Evolutionary conservation across 805 yeast genomes (phyloP).

Genomic region (Cyberlindnera mycetangii): DNA sequence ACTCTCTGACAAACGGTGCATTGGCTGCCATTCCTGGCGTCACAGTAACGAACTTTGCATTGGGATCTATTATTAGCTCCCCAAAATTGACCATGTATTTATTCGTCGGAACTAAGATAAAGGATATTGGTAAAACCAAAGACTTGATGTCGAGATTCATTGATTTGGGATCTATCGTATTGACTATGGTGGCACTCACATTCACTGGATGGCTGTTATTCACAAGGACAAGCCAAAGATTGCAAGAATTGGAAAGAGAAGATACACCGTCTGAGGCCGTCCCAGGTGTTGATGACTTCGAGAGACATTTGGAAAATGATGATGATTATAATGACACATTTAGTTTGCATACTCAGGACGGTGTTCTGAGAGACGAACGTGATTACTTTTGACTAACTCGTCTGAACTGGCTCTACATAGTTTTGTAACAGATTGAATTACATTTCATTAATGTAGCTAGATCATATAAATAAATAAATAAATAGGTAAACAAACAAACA

Average conservation of each 20-base stretch:
- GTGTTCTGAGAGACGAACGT: constrained; percentile 1
- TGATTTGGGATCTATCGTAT: constrained; percentile 56
- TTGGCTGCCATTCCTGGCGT: constrained; percentile 84
- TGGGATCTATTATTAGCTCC: constrained; percentile 72
- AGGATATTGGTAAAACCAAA: constrained; percentile 59
- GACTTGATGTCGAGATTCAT: constrained; percentile 50
- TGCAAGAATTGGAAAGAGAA: constrained; percentile 30
- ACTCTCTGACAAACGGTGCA: constrained; percentile 89
- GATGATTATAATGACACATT: constrained; percentile 11
- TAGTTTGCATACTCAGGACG: constrained; percentile 17
- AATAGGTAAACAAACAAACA: background rate
- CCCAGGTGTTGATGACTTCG: constrained; percentile 18
- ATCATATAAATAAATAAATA: background rate
- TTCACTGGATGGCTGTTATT: constrained; percentile 68
- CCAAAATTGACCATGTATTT: constrained; percentile 79
- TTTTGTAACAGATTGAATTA: constrained; percentile 1
- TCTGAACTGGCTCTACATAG: too few species aligned
- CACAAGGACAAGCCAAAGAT: constrained; percentile 41
- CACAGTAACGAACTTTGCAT: constrained; percentile 53
- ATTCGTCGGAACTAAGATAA: constrained; percentile 74
- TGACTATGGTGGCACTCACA: constrained; percentile 54
- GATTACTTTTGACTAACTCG: too few species aligned
- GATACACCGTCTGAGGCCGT: constrained; percentile 7
- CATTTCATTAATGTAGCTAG: too few species aligned
- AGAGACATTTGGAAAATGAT: constrained; percentile 16